phyloP scores from a whole-genome alignment of 768 basidiomycete species.

The Termitomyces sp. region DNA sequence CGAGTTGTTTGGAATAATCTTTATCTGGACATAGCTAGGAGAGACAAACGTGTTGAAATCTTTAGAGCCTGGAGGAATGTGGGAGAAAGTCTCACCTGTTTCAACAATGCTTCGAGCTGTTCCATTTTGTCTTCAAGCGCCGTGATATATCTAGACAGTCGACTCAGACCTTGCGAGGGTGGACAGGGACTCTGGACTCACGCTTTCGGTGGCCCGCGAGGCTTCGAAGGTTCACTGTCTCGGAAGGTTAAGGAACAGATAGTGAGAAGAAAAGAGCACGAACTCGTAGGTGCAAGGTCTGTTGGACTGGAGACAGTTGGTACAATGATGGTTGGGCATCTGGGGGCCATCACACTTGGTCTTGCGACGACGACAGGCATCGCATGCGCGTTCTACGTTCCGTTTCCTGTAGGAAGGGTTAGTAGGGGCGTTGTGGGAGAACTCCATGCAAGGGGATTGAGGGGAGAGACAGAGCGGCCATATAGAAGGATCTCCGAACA shows the following conservation, averaged over 20 bases:
- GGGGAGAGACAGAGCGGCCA: conserved; percentile 7
- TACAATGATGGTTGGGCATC: conserved; percentile 47
- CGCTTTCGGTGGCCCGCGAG: conserved; percentile 68
- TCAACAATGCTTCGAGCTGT: conserved; percentile 49
- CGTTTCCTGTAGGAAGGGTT: conserved; percentile 31
- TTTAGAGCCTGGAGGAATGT: background rate
- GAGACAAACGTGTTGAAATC: background rate
- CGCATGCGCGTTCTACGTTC: conserved; percentile 55
- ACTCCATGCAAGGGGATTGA: conserved; percentile 12
- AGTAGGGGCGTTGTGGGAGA: background rate
- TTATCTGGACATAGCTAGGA: conserved; percentile 56
- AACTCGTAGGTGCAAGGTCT: conserved; percentile 61
- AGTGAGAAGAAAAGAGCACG: conserved; percentile 17
- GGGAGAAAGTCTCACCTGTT: conserved; percentile 35
- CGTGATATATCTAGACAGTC: conserved; percentile 45
- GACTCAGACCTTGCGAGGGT: background rate
- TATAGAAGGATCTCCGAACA: conserved; percentile 10
- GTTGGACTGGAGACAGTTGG: conserved; percentile 50
- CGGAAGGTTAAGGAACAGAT: background rate
- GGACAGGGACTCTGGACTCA: conserved; percentile 28
- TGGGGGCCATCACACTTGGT: conserved; percentile 59
- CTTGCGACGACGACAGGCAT: conserved; percentile 55
- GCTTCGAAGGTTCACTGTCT: conserved; percentile 57
- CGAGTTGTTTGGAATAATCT: conserved; percentile 62
- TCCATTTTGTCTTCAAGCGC: conserved; percentile 58